Evolutionary conservation across 2,329 filamentous ascomycete species (phyloP), one percentile per base, ranked within the genome.

Genomic region (Blastomyces emzantsi): DNA sequence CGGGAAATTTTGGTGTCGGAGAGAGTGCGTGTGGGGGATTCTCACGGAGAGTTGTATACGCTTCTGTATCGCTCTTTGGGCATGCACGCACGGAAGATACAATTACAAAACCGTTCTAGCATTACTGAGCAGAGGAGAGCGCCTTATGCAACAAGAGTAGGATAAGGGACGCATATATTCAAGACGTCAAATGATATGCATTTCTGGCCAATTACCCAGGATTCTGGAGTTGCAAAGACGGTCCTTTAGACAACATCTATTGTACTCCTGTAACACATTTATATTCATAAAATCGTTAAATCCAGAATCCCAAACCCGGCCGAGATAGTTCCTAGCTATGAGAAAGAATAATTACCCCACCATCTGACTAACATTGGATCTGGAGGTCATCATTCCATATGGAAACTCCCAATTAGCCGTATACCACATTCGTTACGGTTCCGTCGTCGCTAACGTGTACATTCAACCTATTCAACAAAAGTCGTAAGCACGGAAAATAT

Each of bases 1-100:
- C 82, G 79, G 3, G 82, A 84, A 68, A 79, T 89, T 70, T 91
- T 15, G 78, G 78, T 0, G 77, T 1, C 90, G 63, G 71, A 79
- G 36, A 13, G 36, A 63, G 84, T 88, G 73, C 82, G 78, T 9
- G 82, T 76, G 54, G 91, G 88, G 88, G 79, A 86, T 70, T 86
- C 83, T 2, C 36, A 39, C 9, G 0, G 75, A 71, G 86, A 84
- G 1, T 73, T 76, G 54, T 91, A 84, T 70, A 82, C 76, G 1
- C 92, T 92, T 74, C 79, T 81, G 0, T 90, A 86, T 77, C 84
- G 88, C 72, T 89, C 87, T 2, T 80, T 92, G 57, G 90, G 87
- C 2, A 76, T 92, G 75, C 72, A 13, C 36, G 3, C 36, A 39
- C 3, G 9, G 9, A 39, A 39, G 36, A 39, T 39, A 39, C 9